A percentile compares a stretch with the other conserved stretches of the same genome.
phyloP scores from a whole-genome alignment of 495 filamentous ascomycete species.

The Choiromyces venosus region DNA sequence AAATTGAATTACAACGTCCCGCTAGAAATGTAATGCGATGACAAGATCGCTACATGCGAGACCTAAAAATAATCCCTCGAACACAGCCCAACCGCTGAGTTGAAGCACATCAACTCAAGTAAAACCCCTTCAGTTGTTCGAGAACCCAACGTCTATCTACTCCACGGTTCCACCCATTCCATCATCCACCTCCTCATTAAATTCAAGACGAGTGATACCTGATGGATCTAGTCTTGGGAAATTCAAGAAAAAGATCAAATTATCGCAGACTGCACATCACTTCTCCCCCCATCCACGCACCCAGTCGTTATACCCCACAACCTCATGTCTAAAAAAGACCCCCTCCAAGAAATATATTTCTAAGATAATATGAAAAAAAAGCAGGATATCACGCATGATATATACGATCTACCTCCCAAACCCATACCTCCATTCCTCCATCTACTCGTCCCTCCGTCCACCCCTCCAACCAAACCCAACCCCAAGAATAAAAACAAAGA shows the following conservation, averaged over 20 bases:
- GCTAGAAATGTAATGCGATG: neutral
- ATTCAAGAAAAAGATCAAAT: neutral
- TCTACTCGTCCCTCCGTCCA: no score
- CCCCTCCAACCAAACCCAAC: neutral
- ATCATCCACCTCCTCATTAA: neutral
- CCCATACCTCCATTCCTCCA: neutral
- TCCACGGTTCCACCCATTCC: no score
- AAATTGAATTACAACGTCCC: neutral
- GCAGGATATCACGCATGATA: neutral
- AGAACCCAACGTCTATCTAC: neutral
- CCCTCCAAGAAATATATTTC: neutral
- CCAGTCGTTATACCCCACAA: neutral
- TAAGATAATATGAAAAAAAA: neutral
- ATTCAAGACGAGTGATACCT: neutral
- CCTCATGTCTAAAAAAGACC: neutral
- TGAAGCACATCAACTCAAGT: neutral
- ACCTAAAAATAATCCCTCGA: neutral
- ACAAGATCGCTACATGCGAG: neutral
- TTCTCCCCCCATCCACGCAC: neutral
- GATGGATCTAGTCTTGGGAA: neutral
- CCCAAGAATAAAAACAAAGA: neutral
- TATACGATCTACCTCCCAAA: neutral
- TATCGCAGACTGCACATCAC: neutral
- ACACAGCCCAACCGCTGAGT: neutral
- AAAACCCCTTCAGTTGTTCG: neutral